Conservation (phyloP, 768 basidiomycete genomes). For the Lactarius hatsudake region DNA sequence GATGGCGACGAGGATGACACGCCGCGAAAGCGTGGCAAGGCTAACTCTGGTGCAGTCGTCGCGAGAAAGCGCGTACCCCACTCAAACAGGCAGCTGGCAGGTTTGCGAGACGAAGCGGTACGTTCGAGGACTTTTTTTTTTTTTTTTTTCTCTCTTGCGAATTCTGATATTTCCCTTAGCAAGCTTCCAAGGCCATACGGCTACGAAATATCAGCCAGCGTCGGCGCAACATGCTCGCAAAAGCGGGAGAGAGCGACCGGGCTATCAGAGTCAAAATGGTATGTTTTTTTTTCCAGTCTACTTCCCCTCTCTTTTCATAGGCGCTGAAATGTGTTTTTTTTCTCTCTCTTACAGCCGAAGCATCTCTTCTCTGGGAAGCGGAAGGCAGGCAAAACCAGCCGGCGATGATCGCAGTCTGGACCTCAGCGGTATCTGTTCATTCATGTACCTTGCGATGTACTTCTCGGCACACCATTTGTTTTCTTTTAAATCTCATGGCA, state of each 20-base stretch:
- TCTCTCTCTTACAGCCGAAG: conserved; percentile 59
- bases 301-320: background rate
- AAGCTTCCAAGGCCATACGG: conserved; percentile 75
- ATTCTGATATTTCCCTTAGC: conserved; percentile 41
- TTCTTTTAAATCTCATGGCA: background rate
- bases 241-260: conserved; percentile 88
- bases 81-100: conserved; percentile 71
- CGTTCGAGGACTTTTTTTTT: conserved; percentile 30
- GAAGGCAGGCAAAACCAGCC: conserved; percentile 77
- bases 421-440: background rate
- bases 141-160: background rate
- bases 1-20: conserved; percentile 44
- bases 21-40: conserved; percentile 60
- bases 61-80: conserved; percentile 56
- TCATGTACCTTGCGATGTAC: background rate
- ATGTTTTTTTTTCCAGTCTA: conserved; percentile 28
- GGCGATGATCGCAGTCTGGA: conserved; percentile 46
- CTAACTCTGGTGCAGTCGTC: conserved; percentile 54
- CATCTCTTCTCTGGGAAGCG: conserved; percentile 85
- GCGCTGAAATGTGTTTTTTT: background rate
- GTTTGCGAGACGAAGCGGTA: conserved; percentile 74
- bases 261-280: conserved; percentile 83
- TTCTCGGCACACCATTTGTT: background rate
- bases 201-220: conserved; percentile 87
- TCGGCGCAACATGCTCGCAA: conserved; percentile 81